Base-by-base conservation (phyloP, 2,329 filamentous ascomycete genomes). In the Microascus cirrosus region DNA sequence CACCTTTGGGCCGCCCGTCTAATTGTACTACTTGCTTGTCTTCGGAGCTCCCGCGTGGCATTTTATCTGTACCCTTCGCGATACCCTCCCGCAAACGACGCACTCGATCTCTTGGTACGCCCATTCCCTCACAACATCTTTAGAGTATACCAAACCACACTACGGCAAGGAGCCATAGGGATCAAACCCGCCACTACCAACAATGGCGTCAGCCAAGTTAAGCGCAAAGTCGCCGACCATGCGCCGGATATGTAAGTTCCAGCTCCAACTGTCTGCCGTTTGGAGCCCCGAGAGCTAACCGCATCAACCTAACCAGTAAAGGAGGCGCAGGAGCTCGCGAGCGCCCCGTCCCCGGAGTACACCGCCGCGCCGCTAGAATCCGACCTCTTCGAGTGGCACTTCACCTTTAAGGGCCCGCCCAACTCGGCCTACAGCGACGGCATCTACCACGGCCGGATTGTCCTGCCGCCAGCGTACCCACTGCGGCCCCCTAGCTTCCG, bases 331-430 rank as follows among this genome's bases (percentile, higher is more conserved):
- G 94, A 97, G 70, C 83, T 99, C 58, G 85, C 89, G 60, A 79
- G 78, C 59, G 81, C 87, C 42, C 90, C 93, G 4, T 94, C 90
- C 2, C 78, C 89, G 57, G 90, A 96, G 74, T 95, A 93, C 73
- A 83, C 87, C 64, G 94, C 93, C 48, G 79, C 85, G 3, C 94
- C 94, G 0, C 83, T 93, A 61, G 93, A 97, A 68, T 79, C 83
- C 35, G 91, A 97, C 72, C 85, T 99, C 57, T 96, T 96, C 74
- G 92, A 97, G 73, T 99, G 94, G 94, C 94, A 99, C 76, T 99
- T 97, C 74, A 99, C 94, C 0, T 79, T 99, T n/a, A 84, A 87
- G 56, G 94, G 94, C 0, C 92, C 93, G 0, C 93, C 93, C 0
- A 77, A 82, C 35, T 92, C 90, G 0, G 83, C 86, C 42, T 96